These are phyloP conservation scores for Rhytidiadelphus loreus DNA, from an alignment of 225 moss, liverwort and hornwort species.

Conservation along the genomic window DNA sequence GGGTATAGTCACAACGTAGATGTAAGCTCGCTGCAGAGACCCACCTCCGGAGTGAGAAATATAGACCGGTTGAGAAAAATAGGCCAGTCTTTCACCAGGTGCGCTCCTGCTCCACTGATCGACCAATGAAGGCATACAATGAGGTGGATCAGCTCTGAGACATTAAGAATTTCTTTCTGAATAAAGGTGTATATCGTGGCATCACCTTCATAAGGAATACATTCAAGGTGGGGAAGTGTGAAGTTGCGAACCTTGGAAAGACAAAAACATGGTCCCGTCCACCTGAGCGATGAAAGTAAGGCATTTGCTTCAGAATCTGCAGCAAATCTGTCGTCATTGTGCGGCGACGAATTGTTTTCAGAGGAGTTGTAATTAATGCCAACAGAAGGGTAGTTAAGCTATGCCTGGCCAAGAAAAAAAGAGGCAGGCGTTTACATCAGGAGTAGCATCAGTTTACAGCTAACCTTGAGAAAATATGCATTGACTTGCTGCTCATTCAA, in stretches of 20 bases:
- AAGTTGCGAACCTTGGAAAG: constrained; percentile 47
- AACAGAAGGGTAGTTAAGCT: neutral
- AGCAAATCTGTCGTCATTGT: neutral
- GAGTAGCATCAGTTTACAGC: neutral
- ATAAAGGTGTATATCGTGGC: neutral
- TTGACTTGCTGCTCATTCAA: constrained; percentile 43
- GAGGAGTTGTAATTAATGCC: neutral
- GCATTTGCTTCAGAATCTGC: constrained; percentile 53
- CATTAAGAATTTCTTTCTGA: neutral
- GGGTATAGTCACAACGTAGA: neutral
- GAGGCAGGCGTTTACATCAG: neutral
- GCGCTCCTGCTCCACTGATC: constrained; percentile 64
- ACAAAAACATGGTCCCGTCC: constrained; percentile 70
- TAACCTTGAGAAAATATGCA: constrained; percentile 25
- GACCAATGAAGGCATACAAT: neutral
- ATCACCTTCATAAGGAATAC: neutral
- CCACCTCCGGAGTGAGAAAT: constrained; percentile 65
- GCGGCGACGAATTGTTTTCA: neutral
- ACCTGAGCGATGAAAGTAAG: constrained; percentile 61
- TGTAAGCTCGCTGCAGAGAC: neutral
- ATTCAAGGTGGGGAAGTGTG: neutral
- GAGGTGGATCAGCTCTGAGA: neutral
- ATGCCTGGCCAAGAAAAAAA: neutral
- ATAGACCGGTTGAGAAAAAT: constrained; percentile 55
- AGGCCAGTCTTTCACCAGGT: constrained; percentile 59